phyloP scores from a whole-genome alignment of 305 asterid genomes.

The Galium porrigens region DNA sequence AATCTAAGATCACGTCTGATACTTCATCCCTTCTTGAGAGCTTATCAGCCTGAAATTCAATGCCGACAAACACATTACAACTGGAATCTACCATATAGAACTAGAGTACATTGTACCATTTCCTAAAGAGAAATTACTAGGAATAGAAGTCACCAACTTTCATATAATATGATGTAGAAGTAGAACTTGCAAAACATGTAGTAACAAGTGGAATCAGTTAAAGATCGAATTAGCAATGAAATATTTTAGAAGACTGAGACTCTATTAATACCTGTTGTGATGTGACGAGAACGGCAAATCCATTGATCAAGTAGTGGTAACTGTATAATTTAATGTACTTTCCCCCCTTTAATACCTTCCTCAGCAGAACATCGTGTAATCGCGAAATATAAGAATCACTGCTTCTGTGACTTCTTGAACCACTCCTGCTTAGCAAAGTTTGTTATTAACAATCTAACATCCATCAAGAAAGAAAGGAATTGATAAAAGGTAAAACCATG shows the following conservation, averaged over 20 bases:
- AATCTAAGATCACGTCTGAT: constrained; percentile 64
- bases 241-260: neutral
- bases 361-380: constrained; percentile 56
- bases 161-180: too few species aligned
- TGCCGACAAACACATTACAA: constrained; percentile 2
- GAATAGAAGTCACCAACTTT: neutral
- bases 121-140: neutral
- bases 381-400: constrained; percentile 37
- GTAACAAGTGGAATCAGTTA: neutral
- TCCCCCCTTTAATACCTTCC: constrained; percentile 47
- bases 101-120: neutral
- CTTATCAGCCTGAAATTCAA: constrained; percentile 53
- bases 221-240: constrained; percentile 4
- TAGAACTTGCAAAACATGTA: too few species aligned
- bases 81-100: neutral
- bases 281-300: constrained; percentile 80
- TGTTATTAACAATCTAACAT: neutral
- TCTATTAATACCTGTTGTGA: constrained; percentile 54
- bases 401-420: constrained; percentile 26
- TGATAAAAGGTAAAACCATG: neutral
- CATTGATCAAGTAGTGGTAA: constrained; percentile 81
- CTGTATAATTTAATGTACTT: constrained; percentile 76
- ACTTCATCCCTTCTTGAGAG: constrained; percentile 63
- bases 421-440: constrained; percentile 36
- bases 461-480: constrained; percentile 1